A percentile compares a stretch with the other conserved stretches of the same genome.
These are phyloP conservation scores for Macrophomina pseudophaseolina DNA, from an alignment of 2,329 filamentous ascomycete genomes.

Conservation along the genomic window DNA sequence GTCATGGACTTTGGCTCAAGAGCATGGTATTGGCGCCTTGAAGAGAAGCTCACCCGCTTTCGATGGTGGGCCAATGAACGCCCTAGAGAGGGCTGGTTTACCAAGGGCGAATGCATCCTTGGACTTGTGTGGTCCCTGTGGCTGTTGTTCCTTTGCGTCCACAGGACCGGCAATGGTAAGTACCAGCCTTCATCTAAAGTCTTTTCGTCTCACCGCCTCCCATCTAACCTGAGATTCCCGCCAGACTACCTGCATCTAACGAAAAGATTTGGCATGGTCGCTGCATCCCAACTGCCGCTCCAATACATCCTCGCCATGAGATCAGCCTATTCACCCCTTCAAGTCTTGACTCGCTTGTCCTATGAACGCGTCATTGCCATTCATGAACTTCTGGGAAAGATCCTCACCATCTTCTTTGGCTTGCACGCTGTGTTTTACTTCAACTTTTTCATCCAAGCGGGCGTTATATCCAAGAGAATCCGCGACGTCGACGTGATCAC, in stretches of 20 bases:
- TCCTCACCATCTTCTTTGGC: slow-evolving; percentile 57
- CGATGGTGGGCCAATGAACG: slow-evolving; percentile 55
- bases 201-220: too few relatives aligned
- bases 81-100: slow-evolving; percentile 53
- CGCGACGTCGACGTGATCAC: slow-evolving; percentile 63
- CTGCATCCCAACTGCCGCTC: slow-evolving; percentile 62
- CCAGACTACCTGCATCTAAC: slow-evolving; percentile 68
- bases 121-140: slow-evolving; percentile 57
- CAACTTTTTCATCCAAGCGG: slow-evolving; percentile 60
- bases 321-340: slow-evolving; percentile 57
- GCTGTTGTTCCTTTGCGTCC: slow-evolving; percentile 57
- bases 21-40: slow-evolving; percentile 35
- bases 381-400: slow-evolving; percentile 64
- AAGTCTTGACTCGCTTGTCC: slow-evolving; percentile 57
- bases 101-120: slow-evolving; percentile 56
- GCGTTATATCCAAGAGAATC: slow-evolving; percentile 59
- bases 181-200: slow-evolving; percentile 4
- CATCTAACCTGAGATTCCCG: neutral
- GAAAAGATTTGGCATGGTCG: slow-evolving; percentile 65
- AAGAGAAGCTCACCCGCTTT: slow-evolving; percentile 36
- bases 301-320: slow-evolving; percentile 63
- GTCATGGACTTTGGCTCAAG: slow-evolving; percentile 33
- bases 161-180: slow-evolving; percentile 61
- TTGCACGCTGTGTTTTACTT: slow-evolving; percentile 62
- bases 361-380: slow-evolving; percentile 54